Percentiles rank a stretch among this genome's conserved stretches.
phyloP scores from a whole-genome alignment of 2,329 filamentous ascomycete genomes.

The Alternaria rosae region DNA sequence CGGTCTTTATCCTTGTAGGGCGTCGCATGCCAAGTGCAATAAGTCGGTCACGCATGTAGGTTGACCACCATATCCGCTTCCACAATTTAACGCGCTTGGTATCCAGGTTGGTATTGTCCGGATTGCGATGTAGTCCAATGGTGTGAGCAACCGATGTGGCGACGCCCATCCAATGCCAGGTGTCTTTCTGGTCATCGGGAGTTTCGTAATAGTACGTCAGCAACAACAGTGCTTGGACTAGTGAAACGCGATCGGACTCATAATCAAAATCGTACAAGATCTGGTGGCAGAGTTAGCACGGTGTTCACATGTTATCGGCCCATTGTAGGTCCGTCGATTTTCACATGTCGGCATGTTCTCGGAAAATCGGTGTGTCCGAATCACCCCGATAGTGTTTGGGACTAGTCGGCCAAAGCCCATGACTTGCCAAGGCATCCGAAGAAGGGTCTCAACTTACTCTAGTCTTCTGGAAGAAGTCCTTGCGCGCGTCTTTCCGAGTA shows the following conservation, averaged over 20 bases:
- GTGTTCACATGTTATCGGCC: neutral
- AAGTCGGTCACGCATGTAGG: constrained; percentile 91
- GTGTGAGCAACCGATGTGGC: constrained; percentile 92
- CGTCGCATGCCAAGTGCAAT: constrained; percentile 93
- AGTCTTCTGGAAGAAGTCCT: constrained; percentile 87
- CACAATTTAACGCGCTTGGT: constrained; percentile 78
- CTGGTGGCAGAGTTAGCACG: constrained; percentile 52
- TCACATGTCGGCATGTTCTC: constrained; percentile 21
- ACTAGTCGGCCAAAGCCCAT: constrained; percentile 17
- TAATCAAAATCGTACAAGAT: constrained; percentile 95
- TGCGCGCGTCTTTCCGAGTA: constrained; percentile 80
- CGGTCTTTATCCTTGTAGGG: constrained; percentile 89
- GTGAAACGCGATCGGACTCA: constrained; percentile 84
- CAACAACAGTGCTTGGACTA: constrained; percentile 86
- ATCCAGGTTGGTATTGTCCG: constrained; percentile 78
- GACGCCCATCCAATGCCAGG: constrained; percentile 98
- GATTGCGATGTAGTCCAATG: constrained; percentile 89
- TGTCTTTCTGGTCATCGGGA: constrained; percentile 95
- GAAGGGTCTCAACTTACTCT: constrained; percentile 65
- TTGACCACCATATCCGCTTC: constrained; percentile 98
- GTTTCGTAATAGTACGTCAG: constrained; percentile 99
- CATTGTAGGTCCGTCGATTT: neutral
- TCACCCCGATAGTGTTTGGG: constrained; percentile 5
- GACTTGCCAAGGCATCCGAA: constrained; percentile 8
- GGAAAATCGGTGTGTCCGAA: constrained; percentile 14